phyloP scores from a whole-genome alignment of 805 yeast genomes.

The Myxozyma kluyveri region DNA sequence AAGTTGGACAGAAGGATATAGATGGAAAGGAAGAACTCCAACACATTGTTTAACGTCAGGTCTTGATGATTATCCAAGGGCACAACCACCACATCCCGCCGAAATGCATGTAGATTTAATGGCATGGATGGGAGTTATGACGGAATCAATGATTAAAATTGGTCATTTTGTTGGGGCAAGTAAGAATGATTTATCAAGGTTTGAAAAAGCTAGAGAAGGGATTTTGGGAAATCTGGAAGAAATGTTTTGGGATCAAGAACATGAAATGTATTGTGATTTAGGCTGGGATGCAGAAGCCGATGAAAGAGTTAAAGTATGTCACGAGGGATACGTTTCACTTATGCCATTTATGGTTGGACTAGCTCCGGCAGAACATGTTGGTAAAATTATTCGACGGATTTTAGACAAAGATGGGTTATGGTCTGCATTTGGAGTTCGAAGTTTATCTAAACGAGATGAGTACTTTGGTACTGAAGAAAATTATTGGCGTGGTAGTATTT shows the following conservation, averaged over 20 bases:
- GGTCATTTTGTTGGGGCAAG: constrained; percentile 59
- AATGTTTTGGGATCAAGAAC: constrained; percentile 74
- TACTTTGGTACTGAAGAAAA: constrained; percentile 76
- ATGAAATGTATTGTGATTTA: constrained; percentile 75
- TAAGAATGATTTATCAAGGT: constrained; percentile 56
- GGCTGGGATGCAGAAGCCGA: constrained; percentile 38
- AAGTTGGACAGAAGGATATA: constrained; percentile 61
- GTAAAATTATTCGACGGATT: constrained; percentile 54
- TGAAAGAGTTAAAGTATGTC: constrained; percentile 67
- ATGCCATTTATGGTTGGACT: constrained; percentile 80
- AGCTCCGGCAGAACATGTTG: constrained; percentile 38
- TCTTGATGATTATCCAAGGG: constrained; percentile 91
- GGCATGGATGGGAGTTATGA: constrained; percentile 93
- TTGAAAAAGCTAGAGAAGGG: constrained; percentile 51
- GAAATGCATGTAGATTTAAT: constrained; percentile 87
- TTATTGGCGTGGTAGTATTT: constrained; percentile 94
- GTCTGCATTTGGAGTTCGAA: constrained; percentile 75
- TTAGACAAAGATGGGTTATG: constrained; percentile 72
- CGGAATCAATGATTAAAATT: constrained; percentile 71
- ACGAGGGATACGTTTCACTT: constrained; percentile 80
- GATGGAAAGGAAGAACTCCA: constrained; percentile 91
- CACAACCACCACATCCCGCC: constrained; percentile 73
- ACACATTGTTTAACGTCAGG: constrained; percentile 91
- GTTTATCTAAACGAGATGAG: constrained; percentile 66
- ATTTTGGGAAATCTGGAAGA: constrained; percentile 64